These are phyloP conservation scores for Mycosarcoma mackinlayi DNA, from an alignment of 1,284 basidiomycete species.

Conservation along the genomic window DNA sequence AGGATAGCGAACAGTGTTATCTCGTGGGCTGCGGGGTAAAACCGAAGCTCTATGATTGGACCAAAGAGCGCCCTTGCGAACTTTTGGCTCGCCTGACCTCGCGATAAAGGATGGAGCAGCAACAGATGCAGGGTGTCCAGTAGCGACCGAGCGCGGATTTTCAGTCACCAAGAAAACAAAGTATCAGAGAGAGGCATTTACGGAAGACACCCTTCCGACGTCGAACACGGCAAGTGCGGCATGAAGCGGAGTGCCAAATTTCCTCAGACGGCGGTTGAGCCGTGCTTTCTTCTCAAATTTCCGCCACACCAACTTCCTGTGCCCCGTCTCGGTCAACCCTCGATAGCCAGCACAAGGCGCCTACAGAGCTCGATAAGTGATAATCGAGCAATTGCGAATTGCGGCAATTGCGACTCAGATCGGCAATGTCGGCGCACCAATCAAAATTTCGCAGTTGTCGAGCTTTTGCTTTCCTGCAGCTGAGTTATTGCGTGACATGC, in stretches of 20 bases:
- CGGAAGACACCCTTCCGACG: constrained; percentile 26
- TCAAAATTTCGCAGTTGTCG: no score
- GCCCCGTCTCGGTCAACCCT: no score
- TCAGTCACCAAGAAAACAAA: not conserved
- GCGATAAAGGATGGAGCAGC: not conserved
- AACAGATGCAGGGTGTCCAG: not conserved
- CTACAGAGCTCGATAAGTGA: not conserved
- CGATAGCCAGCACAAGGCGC: not conserved
- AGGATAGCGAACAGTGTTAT: not conserved
- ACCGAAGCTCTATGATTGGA: not conserved
- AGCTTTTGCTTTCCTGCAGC: no score
- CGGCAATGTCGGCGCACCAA: no score
- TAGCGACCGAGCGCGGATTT: not conserved
- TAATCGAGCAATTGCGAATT: no score
- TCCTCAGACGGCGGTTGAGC: not conserved
- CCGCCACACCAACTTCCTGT: no score
- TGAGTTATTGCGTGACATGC: no score
- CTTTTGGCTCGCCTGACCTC: not conserved
- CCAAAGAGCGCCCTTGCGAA: not conserved
- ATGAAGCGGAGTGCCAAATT: not conserved
- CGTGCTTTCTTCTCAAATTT: no score
- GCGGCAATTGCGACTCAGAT: no score
- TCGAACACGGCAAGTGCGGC: constrained; percentile 17
- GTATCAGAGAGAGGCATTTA: not conserved
- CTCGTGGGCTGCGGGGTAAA: constrained; percentile 5